Conservation (phyloP, 2,329 filamentous ascomycete genomes). For the Berkeleyomyces basicola region DNA sequence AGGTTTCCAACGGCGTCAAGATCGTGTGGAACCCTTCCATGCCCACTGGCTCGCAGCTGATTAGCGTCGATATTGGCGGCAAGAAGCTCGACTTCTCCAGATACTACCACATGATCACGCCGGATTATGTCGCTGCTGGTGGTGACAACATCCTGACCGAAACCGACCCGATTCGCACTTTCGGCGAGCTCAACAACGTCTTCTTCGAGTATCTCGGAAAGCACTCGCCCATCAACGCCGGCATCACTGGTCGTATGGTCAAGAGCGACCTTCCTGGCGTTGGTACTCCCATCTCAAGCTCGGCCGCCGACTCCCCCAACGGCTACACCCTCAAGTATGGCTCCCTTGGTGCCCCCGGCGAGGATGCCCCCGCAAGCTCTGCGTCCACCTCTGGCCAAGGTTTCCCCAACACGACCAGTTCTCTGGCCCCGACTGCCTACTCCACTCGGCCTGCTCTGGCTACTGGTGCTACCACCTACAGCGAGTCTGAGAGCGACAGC, state of each 20-base stretch:
- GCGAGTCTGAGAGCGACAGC: neutral
- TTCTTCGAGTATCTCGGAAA: conserved; percentile 33
- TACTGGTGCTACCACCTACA: neutral
- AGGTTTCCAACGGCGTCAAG: conserved; percentile 39
- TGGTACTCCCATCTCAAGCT: neutral
- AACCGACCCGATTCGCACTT: conserved; percentile 21
- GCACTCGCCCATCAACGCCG: conserved; percentile 31
- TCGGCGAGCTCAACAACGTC: conserved; percentile 39
- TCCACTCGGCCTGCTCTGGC: neutral
- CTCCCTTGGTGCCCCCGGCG: neutral
- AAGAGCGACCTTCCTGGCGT: neutral
- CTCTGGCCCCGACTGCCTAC: neutral
- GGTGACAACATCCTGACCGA: conserved; percentile 44
- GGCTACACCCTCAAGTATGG: too few relatives aligned
- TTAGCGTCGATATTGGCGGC: conserved; percentile 34
- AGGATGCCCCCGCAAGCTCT: neutral
- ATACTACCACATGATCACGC: conserved; percentile 41
- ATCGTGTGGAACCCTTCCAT: conserved; percentile 40
- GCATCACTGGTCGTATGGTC: conserved; percentile 30
- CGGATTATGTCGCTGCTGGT: conserved; percentile 45
- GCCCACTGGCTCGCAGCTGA: conserved; percentile 31
- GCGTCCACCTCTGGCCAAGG: neutral
- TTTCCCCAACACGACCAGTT: neutral
- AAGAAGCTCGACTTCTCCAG: conserved; percentile 25
- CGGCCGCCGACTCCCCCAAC: neutral